Percentiles rank a stretch among this genome's conserved stretches.
These are phyloP conservation scores for Setaria italica DNA, from an alignment of 202 grass and related monocot species.

Conservation along the genomic window DNA sequence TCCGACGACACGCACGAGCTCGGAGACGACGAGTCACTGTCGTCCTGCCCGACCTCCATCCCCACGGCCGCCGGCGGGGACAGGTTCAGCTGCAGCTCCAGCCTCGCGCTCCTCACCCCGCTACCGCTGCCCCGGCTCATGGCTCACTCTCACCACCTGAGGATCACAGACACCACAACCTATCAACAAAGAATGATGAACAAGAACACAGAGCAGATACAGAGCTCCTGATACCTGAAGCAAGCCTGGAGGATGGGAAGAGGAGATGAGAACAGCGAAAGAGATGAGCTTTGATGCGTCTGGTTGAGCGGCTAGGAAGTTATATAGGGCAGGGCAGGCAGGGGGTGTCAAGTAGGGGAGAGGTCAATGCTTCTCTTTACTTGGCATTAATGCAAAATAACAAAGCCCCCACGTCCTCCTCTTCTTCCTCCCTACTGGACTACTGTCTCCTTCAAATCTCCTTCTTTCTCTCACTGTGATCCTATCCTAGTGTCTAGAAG, in stretches of 20 bases:
- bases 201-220: constrained; percentile 30
- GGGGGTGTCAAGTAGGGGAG: constrained; percentile 42
- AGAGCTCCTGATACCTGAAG: constrained; percentile 29
- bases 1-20: constrained; percentile 90
- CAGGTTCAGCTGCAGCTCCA: constrained; percentile 90
- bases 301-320: constrained; percentile 47
- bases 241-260: constrained; percentile 37
- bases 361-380: constrained; percentile 66
- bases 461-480: constrained; percentile 4
- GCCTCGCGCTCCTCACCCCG: constrained; percentile 51
- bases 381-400: constrained; percentile 57
- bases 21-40: constrained; percentile 71
- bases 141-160: constrained; percentile 19
- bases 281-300: constrained; percentile 40
- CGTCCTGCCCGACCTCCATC: constrained; percentile 49
- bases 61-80: constrained; percentile 55
- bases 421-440: not conserved
- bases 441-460: constrained; percentile 12
- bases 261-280: constrained; percentile 7
- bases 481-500: constrained; percentile 30
- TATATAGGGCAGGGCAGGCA: constrained; percentile 50
- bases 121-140: constrained; percentile 71
- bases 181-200: not conserved
- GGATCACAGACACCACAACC: not conserved
- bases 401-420: constrained; percentile 32